Conservation (phyloP, 2,329 filamentous ascomycete genomes). For the Beauveria asiatica region DNA sequence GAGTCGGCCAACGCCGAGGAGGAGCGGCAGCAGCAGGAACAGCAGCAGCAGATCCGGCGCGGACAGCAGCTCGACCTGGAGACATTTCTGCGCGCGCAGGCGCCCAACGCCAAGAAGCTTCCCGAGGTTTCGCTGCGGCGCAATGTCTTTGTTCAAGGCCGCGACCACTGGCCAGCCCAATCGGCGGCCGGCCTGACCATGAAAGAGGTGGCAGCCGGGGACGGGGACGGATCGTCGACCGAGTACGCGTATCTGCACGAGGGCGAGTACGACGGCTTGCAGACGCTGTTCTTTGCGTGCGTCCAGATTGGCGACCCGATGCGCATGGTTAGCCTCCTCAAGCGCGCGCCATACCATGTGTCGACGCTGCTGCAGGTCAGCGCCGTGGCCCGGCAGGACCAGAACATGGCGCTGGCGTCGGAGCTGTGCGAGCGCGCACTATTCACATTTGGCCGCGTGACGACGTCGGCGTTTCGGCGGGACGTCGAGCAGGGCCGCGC, state of each 20-base stretch:
- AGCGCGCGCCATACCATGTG: slow-evolving; percentile 64
- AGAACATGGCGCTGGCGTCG: slow-evolving; percentile 75
- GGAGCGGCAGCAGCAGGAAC: slow-evolving; percentile 29
- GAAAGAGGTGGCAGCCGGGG: slow-evolving; percentile 42
- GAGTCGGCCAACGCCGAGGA: slow-evolving; percentile 44
- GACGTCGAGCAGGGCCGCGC: slow-evolving; percentile 71
- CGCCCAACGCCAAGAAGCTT: slow-evolving; percentile 50
- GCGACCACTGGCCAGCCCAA: slow-evolving; percentile 76
- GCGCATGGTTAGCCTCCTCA: slow-evolving; percentile 66
- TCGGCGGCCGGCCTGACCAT: slow-evolving; percentile 78
- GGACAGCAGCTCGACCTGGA: slow-evolving; percentile 48
- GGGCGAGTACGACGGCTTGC: slow-evolving; percentile 61
- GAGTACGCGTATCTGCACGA: slow-evolving; percentile 77
- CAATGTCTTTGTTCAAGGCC: slow-evolving; percentile 79
- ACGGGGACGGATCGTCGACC: slow-evolving; percentile 42
- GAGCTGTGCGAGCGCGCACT: slow-evolving; percentile 86
- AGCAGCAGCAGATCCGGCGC: slow-evolving; percentile 20
- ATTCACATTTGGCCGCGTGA: slow-evolving; percentile 85
- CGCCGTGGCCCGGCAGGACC: slow-evolving; percentile 83
- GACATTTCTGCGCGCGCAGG: slow-evolving; percentile 42
- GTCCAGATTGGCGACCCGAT: slow-evolving; percentile 83
- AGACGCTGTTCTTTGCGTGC: slow-evolving; percentile 65
- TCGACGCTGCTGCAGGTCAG: slow-evolving; percentile 90
- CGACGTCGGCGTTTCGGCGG: slow-evolving; percentile 72
- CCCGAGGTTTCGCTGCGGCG: slow-evolving; percentile 63